These are phyloP conservation scores for Cladosporium sp. DNA, from an alignment of 2,329 filamentous ascomycete species.

Conservation along the genomic window DNA sequence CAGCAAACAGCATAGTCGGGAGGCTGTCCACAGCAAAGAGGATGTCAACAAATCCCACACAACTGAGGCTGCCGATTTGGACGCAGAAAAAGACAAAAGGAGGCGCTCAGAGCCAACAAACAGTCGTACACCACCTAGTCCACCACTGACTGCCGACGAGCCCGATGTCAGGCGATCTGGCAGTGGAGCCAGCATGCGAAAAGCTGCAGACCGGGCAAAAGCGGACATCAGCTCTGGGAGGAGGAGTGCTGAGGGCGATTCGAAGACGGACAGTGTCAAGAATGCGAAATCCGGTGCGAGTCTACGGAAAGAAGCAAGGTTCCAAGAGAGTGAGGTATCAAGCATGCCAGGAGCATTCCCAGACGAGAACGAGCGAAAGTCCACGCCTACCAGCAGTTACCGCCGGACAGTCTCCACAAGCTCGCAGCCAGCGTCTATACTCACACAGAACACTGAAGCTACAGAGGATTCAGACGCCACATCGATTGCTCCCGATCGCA, in stretches of 20 bases:
- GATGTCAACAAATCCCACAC: conserved; percentile 30
- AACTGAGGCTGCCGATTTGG: conserved; percentile 41
- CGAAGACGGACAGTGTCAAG: conserved; percentile 34
- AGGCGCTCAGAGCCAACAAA: conserved; percentile 27
- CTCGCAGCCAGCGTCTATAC: conserved; percentile 36
- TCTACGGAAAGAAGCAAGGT: conserved; percentile 36
- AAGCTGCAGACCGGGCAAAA: conserved; percentile 34
- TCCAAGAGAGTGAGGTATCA: conserved; percentile 40
- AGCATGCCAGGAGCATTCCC: conserved; percentile 33
- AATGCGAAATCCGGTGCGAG: conserved; percentile 40
- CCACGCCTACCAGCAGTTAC: conserved; percentile 35
- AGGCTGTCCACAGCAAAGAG: conserved; percentile 63
- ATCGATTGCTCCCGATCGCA: conserved; percentile 40
- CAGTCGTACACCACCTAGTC: conserved; percentile 42
- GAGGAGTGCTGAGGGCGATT: conserved; percentile 39
- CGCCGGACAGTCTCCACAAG: conserved; percentile 29
- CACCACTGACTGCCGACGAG: conserved; percentile 43
- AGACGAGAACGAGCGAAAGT: conserved; percentile 33
- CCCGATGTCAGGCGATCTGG: conserved; percentile 42
- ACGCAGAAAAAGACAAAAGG: conserved; percentile 26
- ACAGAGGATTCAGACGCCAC: conserved; percentile 44
- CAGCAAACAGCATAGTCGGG: conserved; percentile 89
- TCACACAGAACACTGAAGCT: conserved; percentile 35
- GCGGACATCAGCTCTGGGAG: conserved; percentile 36
- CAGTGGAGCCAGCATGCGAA: conserved; percentile 42